Evolutionary conservation across 768 basidiomycete genomes (phyloP), one percentile per base, ranked within the genome.

Genomic region (Lentinula lateritia): DNA sequence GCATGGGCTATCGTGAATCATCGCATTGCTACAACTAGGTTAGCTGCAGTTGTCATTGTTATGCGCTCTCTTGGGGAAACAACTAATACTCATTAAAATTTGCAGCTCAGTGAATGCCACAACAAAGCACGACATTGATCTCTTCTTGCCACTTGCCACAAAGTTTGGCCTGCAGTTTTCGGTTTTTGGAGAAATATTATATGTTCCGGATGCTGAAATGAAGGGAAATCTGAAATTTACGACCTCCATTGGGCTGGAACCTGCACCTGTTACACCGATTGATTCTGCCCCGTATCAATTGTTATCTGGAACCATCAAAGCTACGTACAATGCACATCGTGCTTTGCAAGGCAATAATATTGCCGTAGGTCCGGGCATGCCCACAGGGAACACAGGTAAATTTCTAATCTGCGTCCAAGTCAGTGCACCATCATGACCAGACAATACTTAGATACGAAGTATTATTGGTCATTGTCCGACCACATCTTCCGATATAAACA

Each of bases 401-500:
- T 62, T 61, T 55, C 60, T 58, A 36, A 50, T 50, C n/a, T 15
- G n/a, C 8, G 16, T 15, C 8, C 16, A 52, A 13, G 20, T 18
- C 2, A 8, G 15, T 39, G 5, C 16, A 38, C 58, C 41, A 46
- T 7, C 32, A 23, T 43, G 60, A 54, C 50, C 48, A 45, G n/a
- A 32, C 36, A 77, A 16, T 72, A 72, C 1, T 63, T 61, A 87
- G 89, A 86, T 64, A 86, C 84, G 2, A 75, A 79, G 15, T 79
- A 77, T 68, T 85, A 85, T 67, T 86, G 85, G 85, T 72, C 80
- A 38, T 72, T 87, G 39, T 79, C 82, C 5, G 67, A 72, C 41
- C 79, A 83, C 65, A 90, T 92, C 63, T 90, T 89, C 80, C 83
- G 90, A 18, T 92, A 90, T 68, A 76, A 69, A 61, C 82, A 83